Evolutionary conservation across 192 early-diverging fungal genomes (phyloP).

Genomic region (Backusella circina): DNA sequence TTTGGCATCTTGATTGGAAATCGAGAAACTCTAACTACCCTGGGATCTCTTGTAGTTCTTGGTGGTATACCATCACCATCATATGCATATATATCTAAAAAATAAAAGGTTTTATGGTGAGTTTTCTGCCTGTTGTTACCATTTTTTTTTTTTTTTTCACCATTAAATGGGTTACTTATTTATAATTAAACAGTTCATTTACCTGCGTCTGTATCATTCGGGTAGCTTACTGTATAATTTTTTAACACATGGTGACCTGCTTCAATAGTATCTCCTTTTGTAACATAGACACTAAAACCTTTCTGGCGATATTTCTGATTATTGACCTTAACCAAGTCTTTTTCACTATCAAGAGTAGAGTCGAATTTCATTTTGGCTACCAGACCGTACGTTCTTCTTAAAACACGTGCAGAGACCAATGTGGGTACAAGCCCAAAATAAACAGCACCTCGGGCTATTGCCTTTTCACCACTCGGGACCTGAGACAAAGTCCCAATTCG

Average conservation of each 20-base stretch:
- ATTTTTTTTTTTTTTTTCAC: not conserved
- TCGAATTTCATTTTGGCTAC: constrained; percentile 43
- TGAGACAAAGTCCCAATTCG: constrained; percentile 38
- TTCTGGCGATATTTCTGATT: constrained; percentile 25
- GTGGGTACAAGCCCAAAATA: constrained; percentile 43
- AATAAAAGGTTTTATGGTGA: not conserved
- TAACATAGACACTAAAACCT: constrained; percentile 33
- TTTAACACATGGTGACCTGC: constrained; percentile 44
- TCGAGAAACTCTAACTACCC: not conserved
- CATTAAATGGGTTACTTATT: not conserved
- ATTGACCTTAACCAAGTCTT: constrained; percentile 36
- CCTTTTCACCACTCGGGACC: constrained; percentile 27
- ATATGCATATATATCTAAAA: constrained; percentile 27
- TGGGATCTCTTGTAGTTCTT: not conserved
- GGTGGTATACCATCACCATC: constrained; percentile 20
- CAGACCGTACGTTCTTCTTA: constrained; percentile 45
- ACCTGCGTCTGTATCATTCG: constrained; percentile 35
- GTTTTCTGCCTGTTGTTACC: not conserved
- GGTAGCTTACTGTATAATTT: constrained; percentile 38
- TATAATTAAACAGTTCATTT: not conserved
- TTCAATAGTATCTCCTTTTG: constrained; percentile 33
- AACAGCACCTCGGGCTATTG: constrained; percentile 48
- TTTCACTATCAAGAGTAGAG: constrained; percentile 39
- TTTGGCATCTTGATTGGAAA: not conserved
- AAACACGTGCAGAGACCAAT: constrained; percentile 39